Evolutionary conservation across 2,329 filamentous ascomycete genomes (phyloP).

Genomic region (Harringtonia lauricola): DNA sequence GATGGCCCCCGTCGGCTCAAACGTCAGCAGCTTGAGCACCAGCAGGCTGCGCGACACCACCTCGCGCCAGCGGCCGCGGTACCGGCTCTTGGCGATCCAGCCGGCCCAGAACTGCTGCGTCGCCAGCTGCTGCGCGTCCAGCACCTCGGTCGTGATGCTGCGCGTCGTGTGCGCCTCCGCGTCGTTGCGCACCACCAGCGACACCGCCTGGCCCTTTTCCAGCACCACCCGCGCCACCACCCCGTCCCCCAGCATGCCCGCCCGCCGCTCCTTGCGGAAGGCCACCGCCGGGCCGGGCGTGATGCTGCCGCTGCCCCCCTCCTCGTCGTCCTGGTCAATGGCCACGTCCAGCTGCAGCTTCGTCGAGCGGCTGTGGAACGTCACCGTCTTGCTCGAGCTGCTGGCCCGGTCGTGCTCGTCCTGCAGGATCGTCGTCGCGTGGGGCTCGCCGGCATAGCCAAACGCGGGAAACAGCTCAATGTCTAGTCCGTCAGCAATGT

Average conservation of each 20-base stretch:
- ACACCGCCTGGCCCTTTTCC: slow-evolving; percentile 55
- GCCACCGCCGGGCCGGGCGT: slow-evolving; percentile 40
- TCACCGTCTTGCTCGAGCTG: slow-evolving; percentile 44
- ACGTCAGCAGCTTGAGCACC: slow-evolving; percentile 66
- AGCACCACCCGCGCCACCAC: slow-evolving; percentile 49
- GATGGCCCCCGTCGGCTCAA: slow-evolving; percentile 68
- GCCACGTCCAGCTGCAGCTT: slow-evolving; percentile 58
- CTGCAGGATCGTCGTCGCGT: slow-evolving; percentile 46
- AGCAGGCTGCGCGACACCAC: slow-evolving; percentile 61
- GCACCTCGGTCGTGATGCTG: slow-evolving; percentile 43
- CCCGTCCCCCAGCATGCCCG: slow-evolving; percentile 48
- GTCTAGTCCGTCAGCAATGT: slow-evolving; percentile 25
- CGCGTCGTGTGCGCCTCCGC: slow-evolving; percentile 44
- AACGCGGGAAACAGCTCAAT: slow-evolving; percentile 65
- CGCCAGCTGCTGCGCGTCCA: slow-evolving; percentile 54
- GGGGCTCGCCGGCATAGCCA: slow-evolving; percentile 54
- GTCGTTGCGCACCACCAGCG: slow-evolving; percentile 57
- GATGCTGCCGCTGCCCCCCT: slow-evolving; percentile 13
- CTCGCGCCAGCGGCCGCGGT: slow-evolving; percentile 62
- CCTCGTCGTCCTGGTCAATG: slow-evolving; percentile 34
- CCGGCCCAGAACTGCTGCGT: slow-evolving; percentile 64
- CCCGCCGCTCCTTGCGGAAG: slow-evolving; percentile 42
- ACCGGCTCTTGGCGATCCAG: slow-evolving; percentile 61
- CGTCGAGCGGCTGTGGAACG: slow-evolving; percentile 47
- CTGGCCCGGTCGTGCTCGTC: slow-evolving; percentile 24